These are phyloP conservation scores for Cercospora brassicicola DNA, from an alignment of 2,329 filamentous ascomycete species.

Conservation along the genomic window DNA sequence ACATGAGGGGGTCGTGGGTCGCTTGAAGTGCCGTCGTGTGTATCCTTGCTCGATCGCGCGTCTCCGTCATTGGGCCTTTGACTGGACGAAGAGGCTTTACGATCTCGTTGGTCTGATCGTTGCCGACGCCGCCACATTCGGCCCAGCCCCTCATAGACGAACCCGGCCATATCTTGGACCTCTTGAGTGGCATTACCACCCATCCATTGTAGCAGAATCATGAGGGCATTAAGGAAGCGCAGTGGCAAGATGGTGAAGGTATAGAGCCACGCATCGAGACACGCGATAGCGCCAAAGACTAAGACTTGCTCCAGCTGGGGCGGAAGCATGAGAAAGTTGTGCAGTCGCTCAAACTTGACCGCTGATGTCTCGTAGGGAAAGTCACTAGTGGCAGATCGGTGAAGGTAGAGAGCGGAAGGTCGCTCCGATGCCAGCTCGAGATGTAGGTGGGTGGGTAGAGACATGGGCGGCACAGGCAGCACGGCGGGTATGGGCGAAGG, in stretches of 20 bases:
- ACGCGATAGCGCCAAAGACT: slow-evolving; percentile 84
- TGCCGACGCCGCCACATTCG: slow-evolving; percentile 66
- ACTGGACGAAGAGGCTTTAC: background rate
- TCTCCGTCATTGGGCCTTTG: background rate
- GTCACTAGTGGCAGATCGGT: slow-evolving; percentile 57
- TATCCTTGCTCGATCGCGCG: background rate
- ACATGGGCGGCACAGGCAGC: slow-evolving; percentile 62
- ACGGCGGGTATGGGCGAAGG: slow-evolving; percentile 52
- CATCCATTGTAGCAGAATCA: slow-evolving; percentile 78
- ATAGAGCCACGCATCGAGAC: slow-evolving; percentile 93
- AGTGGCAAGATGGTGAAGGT: slow-evolving; percentile 94
- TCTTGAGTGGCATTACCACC: slow-evolving; percentile 70
- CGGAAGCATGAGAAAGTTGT: slow-evolving; percentile 83
- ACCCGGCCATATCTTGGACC: slow-evolving; percentile 67
- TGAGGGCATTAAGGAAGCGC: slow-evolving; percentile 77
- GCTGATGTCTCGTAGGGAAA: slow-evolving; percentile 88
- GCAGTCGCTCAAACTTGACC: slow-evolving; percentile 85
- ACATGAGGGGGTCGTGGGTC: background rate
- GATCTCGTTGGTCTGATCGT: background rate
- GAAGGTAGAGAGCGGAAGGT: slow-evolving; percentile 64
- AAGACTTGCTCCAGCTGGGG: slow-evolving; percentile 80
- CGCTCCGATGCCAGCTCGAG: slow-evolving; percentile 62
- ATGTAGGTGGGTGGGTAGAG: slow-evolving; percentile 65
- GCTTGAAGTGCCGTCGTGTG: background rate
- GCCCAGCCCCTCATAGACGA: slow-evolving; percentile 76